These are phyloP conservation scores for Flaveria linearis DNA, from an alignment of 129 eudicot genomes.

Conservation along the genomic window DNA sequence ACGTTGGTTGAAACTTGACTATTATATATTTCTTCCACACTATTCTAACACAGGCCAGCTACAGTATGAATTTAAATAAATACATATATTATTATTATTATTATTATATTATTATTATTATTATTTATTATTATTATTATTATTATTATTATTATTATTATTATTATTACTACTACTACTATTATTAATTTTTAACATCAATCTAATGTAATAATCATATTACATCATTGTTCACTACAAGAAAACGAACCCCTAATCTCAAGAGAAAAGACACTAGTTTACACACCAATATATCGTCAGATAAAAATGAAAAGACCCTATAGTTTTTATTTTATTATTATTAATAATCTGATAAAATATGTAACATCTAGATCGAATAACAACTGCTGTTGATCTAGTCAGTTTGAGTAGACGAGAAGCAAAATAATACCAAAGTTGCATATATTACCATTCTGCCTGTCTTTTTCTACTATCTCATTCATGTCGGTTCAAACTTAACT, in stretches of 20 bases:
- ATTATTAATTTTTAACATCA: too few relatives aligned
- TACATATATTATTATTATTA: too few relatives aligned
- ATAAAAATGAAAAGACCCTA: too few relatives aligned
- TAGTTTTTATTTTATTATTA: background rate
- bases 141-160: too few relatives aligned
- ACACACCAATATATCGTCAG: too few relatives aligned
- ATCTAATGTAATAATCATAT: too few relatives aligned
- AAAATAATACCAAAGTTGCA: background rate
- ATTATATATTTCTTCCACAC: background rate
- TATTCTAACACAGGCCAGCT: background rate
- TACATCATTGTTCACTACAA: too few relatives aligned
- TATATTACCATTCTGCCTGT: background rate
- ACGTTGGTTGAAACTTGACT: slow-evolving; percentile 30
- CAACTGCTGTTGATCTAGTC: background rate
- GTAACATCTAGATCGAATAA: background rate
- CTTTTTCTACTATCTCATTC: slow-evolving; percentile 15
- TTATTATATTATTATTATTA: too few relatives aligned
- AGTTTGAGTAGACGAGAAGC: background rate
- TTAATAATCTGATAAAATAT: background rate
- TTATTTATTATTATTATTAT: too few relatives aligned
- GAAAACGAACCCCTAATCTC: too few relatives aligned
- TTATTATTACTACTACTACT: too few relatives aligned
- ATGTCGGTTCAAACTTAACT: slow-evolving; percentile 21
- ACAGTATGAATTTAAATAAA: background rate
- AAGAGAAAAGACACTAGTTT: too few relatives aligned